Evolutionary conservation across 352 stramenopile genomes (phyloP).

Genomic region (Phytopythium helicoides): DNA sequence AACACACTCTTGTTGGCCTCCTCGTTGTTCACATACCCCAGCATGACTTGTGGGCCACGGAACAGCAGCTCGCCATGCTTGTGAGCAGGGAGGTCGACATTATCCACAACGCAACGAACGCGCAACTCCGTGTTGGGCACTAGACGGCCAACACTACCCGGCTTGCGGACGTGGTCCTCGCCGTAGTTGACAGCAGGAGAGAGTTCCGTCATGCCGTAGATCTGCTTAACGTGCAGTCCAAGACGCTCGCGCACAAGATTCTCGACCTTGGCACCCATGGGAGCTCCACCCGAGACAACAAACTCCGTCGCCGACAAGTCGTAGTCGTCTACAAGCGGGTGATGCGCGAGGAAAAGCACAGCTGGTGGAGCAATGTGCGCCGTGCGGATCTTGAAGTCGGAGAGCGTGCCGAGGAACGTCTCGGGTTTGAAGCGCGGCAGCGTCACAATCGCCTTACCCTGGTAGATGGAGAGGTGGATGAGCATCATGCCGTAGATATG

Average conservation of each 20-base stretch:
- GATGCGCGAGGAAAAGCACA: constrained; percentile 30
- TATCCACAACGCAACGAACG: constrained; percentile 43
- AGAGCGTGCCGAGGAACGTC: constrained; percentile 82
- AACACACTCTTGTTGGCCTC: constrained; percentile 84
- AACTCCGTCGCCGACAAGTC: constrained; percentile 73
- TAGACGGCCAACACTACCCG: constrained; percentile 41
- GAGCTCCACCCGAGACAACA: constrained; percentile 86
- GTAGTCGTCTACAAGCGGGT: constrained; percentile 86
- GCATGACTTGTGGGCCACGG: constrained; percentile 92
- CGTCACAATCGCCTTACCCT: constrained; percentile 81
- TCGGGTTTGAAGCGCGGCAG: constrained; percentile 89
- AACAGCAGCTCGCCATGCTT: constrained; percentile 80
- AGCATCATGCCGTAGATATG: constrained; percentile 94
- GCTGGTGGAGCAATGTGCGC: constrained; percentile 76
- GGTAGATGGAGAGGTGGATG: constrained; percentile 80
- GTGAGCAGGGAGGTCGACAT: constrained; percentile 31
- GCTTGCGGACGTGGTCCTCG: constrained; percentile 25
- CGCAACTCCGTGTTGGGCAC: constrained; percentile 56
- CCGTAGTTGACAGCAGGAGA: constrained; percentile 33
- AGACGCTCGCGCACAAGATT: constrained; percentile 63
- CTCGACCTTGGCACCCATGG: constrained; percentile 80
- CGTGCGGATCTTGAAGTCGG: constrained; percentile 42
- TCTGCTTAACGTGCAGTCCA: constrained; percentile 39
- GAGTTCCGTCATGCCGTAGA: constrained; percentile 68
- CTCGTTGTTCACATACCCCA: constrained; percentile 89